Evolutionary conservation across 306 rosid genomes (phyloP), one percentile per base, ranked within the genome.

Genomic region (Cicer bijugum): DNA sequence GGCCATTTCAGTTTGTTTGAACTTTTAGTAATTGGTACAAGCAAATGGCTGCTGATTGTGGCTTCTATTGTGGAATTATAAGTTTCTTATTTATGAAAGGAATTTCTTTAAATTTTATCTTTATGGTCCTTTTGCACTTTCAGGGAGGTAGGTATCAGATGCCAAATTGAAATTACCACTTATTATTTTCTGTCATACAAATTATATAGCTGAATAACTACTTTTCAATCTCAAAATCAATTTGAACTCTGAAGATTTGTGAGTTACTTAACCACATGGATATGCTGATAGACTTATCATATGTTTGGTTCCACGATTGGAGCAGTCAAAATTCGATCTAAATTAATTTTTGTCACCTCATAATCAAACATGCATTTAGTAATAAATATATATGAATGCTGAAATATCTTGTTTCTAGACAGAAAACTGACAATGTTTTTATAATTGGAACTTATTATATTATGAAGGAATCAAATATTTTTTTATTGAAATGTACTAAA

Each of bases 51-150:
- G 74, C 53, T 33, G 40, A 53, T 14, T 51, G 60, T 19, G 69
- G 28, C 45, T 35, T 64, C 15, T 42, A 50, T 33, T 50, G 46
- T 1, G 51, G 16, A 50, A 45, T 35, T 15, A 44, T 35, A 44
- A 47, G 67, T 61, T 71, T 75, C 62, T 75, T 56, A 70, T 53
- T 43, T 69, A 58, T 47, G 37, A 14, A 66, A 42, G 55, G 20
- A 6, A 16, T 52, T 45, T 46, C 6, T 65, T 14, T 40, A 4
- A 42, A 12, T 28, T 39, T 63, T 50, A 9, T 40, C 12, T 51
- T 42, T 52, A 28, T 23, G 33, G 33, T 23, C 33, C 33, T 2
- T 28, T 28, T 3, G 35, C 35, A 28, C 35, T 28, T 28, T 28
- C 35, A 28, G 35, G 35, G 35, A 28, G 35, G 35, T 28, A 28